Evolutionary conservation across 768 basidiomycete genomes (phyloP).

Genomic region (Trametes gibbosa): DNA sequence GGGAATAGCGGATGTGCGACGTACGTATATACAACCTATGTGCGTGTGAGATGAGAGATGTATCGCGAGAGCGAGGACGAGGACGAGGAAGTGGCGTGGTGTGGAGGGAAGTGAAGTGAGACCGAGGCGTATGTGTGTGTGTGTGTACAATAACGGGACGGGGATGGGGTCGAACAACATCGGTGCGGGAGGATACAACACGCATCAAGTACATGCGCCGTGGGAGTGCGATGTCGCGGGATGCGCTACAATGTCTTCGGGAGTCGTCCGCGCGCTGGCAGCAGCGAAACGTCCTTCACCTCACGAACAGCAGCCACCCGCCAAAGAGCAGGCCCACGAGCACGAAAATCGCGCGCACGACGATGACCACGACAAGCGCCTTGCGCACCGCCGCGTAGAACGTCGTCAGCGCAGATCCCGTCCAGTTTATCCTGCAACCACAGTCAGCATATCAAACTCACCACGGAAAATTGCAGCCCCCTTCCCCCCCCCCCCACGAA

Average conservation of each 20-base stretch:
- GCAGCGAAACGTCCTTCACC: neutral
- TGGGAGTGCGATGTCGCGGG: neutral
- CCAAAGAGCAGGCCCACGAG: conserved; percentile 65
- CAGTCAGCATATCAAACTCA: neutral
- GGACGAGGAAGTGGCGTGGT: too few species aligned
- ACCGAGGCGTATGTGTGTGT: too few species aligned
- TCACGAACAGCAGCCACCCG: conserved; percentile 73
- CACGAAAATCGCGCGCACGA: conserved; percentile 77
- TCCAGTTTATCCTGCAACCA: conserved; percentile 84
- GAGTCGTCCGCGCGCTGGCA: neutral
- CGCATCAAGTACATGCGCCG: too few species aligned
- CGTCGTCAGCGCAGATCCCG: conserved; percentile 84
- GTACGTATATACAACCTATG: too few species aligned
- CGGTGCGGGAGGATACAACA: too few species aligned
- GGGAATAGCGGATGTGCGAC: too few species aligned
- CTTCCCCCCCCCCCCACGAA: too few species aligned
- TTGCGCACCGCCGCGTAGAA: conserved; percentile 96
- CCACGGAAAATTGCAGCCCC: neutral
- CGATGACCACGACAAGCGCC: conserved; percentile 90
- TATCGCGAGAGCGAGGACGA: too few species aligned
- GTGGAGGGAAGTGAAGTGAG: too few species aligned
- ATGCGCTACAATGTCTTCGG: neutral
- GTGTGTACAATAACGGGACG: too few species aligned
- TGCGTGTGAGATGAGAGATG: too few species aligned
- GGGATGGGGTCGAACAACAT: too few species aligned